phyloP scores from a whole-genome alignment of 768 basidiomycete genomes.

The Podaxis sp. region DNA sequence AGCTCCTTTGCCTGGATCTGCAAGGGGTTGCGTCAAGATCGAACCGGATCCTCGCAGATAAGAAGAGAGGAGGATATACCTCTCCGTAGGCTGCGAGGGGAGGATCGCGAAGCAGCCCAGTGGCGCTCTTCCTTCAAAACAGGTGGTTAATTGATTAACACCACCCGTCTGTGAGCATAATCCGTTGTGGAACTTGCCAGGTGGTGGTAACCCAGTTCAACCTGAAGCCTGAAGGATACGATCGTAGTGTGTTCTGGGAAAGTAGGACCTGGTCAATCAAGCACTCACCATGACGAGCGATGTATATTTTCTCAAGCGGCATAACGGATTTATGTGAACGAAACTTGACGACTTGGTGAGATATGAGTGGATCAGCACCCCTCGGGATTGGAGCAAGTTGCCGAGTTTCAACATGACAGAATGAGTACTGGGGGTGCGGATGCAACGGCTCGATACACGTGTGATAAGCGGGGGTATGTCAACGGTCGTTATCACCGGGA shows the following conservation, averaged over 20 bases:
- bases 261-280: neutral
- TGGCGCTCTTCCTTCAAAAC: slow-evolving; percentile 48
- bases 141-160: slow-evolving; percentile 8
- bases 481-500: neutral
- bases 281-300: slow-evolving; percentile 57
- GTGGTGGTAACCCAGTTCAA: slow-evolving; percentile 64
- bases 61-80: slow-evolving; percentile 27
- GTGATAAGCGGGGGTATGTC: neutral
- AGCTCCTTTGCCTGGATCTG: slow-evolving; percentile 74
- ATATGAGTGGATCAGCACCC: neutral
- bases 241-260: neutral
- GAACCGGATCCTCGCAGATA: neutral
- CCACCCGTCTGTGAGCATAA: neutral
- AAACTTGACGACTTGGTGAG: neutral
- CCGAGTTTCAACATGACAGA: neutral
- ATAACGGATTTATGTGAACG: neutral
- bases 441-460: neutral
- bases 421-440: neutral
- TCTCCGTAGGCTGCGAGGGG: slow-evolving; percentile 71
- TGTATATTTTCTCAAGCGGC: slow-evolving; percentile 63
- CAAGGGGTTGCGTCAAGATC: slow-evolving; percentile 2
- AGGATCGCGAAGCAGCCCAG: slow-evolving; percentile 70
- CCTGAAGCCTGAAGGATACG: slow-evolving; percentile 52
- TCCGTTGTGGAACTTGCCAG: slow-evolving; percentile 46
- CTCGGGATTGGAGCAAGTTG: neutral